phyloP scores from a whole-genome alignment of 495 filamentous ascomycete species.

The Chaetomidium leptoderma region DNA sequence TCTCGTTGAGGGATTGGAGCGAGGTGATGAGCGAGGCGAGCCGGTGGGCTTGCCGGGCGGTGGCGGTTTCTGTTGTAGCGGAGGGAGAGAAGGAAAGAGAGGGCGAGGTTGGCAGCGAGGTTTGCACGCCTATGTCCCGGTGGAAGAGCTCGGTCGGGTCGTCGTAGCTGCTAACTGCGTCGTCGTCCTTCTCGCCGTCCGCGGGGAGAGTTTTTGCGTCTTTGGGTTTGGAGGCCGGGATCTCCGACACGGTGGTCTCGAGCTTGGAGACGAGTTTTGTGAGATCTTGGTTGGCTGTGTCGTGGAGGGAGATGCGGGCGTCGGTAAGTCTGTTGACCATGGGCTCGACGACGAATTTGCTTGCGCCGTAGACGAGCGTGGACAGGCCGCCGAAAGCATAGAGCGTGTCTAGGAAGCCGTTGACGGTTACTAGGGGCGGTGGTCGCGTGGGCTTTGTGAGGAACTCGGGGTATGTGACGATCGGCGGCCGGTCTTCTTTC shows the following conservation, averaged over 20 bases:
- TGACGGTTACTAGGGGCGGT: slow-evolving; percentile 70
- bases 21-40: slow-evolving; percentile 42
- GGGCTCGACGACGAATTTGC: slow-evolving; percentile 73
- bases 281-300: slow-evolving; percentile 61
- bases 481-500: slow-evolving; percentile 63
- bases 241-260: slow-evolving; percentile 61
- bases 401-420: slow-evolving; percentile 68
- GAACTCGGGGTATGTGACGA: slow-evolving; percentile 97
- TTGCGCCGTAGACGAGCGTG: slow-evolving; percentile 71
- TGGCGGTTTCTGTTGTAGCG: slow-evolving; percentile 18
- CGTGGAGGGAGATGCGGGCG: slow-evolving; percentile 77
- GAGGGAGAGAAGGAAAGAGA: slow-evolving; percentile 1
- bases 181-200: slow-evolving; percentile 23
- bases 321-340: slow-evolving; percentile 72
- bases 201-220: background rate
- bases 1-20: slow-evolving; percentile 49
- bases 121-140: slow-evolving; percentile 84
- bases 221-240: slow-evolving; percentile 30
- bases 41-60: slow-evolving; percentile 30
- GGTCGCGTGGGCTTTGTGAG: slow-evolving; percentile 60
- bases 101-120: slow-evolving; percentile 51
- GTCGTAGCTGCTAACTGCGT: slow-evolving; percentile 43
- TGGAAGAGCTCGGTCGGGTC: slow-evolving; percentile 86
- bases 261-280: slow-evolving; percentile 68
- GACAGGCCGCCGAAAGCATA: slow-evolving; percentile 70